A percentile compares a stretch with the other conserved stretches of the same genome.
Conservation (phyloP, 1,284 basidiomycete genomes). For the Limonomyces culmigenus region DNA sequence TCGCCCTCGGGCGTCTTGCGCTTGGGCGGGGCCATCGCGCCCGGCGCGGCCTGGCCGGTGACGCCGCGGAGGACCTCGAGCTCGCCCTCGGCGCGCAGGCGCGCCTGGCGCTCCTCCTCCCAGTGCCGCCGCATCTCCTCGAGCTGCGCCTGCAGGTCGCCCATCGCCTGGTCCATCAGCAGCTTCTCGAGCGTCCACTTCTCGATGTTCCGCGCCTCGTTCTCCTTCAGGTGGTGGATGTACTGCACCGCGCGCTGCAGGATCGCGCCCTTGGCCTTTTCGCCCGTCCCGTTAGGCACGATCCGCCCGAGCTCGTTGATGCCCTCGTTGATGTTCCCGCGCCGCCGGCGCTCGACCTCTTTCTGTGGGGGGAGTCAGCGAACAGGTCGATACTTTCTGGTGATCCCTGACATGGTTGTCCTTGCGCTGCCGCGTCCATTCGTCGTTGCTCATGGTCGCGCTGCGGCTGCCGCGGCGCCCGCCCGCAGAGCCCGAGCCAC, state of each 20-base stretch:
- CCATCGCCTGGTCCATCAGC: constrained; percentile 84
- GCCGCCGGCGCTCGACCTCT: constrained; percentile 88
- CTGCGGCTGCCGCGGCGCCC: constrained; percentile 28
- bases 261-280: constrained; percentile 81
- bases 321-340: constrained; percentile 91
- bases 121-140: constrained; percentile 59
- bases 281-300: constrained; percentile 74
- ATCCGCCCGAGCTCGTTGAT: constrained; percentile 85
- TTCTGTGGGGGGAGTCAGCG: constrained; percentile 37
- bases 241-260: constrained; percentile 75
- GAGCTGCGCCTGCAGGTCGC: constrained; percentile 62
- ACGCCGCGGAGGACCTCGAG: constrained; percentile 29
- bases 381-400: background rate
- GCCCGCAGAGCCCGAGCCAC: constrained; percentile 15
- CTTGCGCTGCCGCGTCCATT: constrained; percentile 70
- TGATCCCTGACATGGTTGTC: constrained; percentile 58
- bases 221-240: constrained; percentile 80
- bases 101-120: constrained; percentile 48
- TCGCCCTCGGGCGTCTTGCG: background rate
- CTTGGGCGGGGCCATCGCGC: background rate
- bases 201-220: constrained; percentile 81
- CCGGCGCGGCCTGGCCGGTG: background rate
- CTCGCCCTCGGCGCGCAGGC: constrained; percentile 43
- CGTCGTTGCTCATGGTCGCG: constrained; percentile 51
- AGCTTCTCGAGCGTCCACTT: constrained; percentile 92